Conservation (phyloP, 371 early-diverging fungal species). For the Mucor racemosus region DNA sequence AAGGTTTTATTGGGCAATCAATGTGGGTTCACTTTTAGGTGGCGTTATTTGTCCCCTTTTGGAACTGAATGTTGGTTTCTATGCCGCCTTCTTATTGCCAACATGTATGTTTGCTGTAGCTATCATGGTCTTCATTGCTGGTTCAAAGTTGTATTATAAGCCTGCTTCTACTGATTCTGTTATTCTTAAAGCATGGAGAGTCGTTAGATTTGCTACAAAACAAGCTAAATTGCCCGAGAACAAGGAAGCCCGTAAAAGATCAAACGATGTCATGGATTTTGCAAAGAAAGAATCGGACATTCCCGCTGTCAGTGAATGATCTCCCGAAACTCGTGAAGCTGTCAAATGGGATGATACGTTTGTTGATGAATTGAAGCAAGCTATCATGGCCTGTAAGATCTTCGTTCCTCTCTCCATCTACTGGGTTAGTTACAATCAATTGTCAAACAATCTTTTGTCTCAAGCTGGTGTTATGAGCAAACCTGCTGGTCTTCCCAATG, state of each 20-base stretch:
- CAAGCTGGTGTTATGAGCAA: constrained; percentile 69
- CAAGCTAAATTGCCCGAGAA: constrained; percentile 43
- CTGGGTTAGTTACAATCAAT: constrained; percentile 78
- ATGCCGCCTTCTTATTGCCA: constrained; percentile 68
- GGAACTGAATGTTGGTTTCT: constrained; percentile 43
- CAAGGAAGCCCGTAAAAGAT: constrained; percentile 28
- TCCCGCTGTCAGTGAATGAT: constrained; percentile 50
- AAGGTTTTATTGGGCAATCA: constrained; percentile 83
- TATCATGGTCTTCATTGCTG: constrained; percentile 60
- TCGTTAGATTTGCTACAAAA: constrained; percentile 48
- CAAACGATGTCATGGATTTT: constrained; percentile 48
- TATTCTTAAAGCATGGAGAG: constrained; percentile 54
- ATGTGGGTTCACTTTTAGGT: constrained; percentile 73
- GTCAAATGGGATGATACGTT: constrained; percentile 66
- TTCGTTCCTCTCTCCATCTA: constrained; percentile 71
- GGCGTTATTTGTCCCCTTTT: constrained; percentile 61
- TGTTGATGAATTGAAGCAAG: constrained; percentile 65
- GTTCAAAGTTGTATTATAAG: constrained; percentile 59
- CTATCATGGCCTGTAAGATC: constrained; percentile 71
- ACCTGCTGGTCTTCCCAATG: constrained; percentile 55
- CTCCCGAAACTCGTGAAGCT: constrained; percentile 39
- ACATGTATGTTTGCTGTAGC: constrained; percentile 67
- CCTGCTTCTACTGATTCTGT: constrained; percentile 62
- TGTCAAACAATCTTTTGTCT: constrained; percentile 71
- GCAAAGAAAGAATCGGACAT: constrained; percentile 55